Evolutionary conservation across 139 green algal genomes (phyloP).

Genomic region (Mesostigma viride): DNA sequence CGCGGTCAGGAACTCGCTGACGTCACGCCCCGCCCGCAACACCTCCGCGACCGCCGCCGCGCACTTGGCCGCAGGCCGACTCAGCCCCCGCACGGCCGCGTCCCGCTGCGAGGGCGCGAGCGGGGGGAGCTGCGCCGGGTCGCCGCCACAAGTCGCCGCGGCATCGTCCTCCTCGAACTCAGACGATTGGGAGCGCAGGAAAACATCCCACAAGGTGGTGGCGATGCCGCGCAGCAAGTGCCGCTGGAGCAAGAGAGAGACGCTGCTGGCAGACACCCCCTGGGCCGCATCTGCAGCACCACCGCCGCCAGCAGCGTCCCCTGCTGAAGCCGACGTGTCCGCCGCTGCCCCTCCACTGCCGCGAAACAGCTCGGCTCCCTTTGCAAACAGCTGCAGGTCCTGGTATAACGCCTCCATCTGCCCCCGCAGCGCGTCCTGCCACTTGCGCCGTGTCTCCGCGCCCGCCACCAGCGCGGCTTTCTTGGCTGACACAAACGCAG

Average conservation of each 20-base stretch:
- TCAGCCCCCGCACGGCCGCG: neutral
- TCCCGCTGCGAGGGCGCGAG: neutral
- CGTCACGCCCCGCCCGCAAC: slow-evolving; percentile 20
- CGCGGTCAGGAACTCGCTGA: slow-evolving; percentile 23
- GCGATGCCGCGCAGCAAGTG: slow-evolving; percentile 54
- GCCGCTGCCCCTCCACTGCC: slow-evolving; percentile 10
- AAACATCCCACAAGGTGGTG: slow-evolving; percentile 39
- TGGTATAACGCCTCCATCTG: slow-evolving; percentile 30
- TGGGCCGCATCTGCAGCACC: neutral
- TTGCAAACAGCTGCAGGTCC: slow-evolving; percentile 50
- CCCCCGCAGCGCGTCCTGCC: slow-evolving; percentile 41
- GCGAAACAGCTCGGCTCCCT: slow-evolving; percentile 42
- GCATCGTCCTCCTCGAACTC: slow-evolving; percentile 13
- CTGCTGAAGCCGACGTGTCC: neutral
- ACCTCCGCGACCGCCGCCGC: slow-evolving; percentile 12
- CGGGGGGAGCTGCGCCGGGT: too few relatives aligned
- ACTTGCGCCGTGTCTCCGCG: slow-evolving; percentile 47
- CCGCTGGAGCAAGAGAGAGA: slow-evolving; percentile 34
- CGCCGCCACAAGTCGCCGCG: too few relatives aligned
- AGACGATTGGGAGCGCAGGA: slow-evolving; percentile 43
- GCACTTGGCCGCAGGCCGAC: neutral
- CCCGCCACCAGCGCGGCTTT: slow-evolving; percentile 53
- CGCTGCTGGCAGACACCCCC: too few relatives aligned
- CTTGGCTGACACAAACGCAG: slow-evolving; percentile 48
- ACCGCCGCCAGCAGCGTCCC: neutral